Base-by-base conservation (phyloP, 306 rosid species). In the Quercus aquifolioides region DNA sequence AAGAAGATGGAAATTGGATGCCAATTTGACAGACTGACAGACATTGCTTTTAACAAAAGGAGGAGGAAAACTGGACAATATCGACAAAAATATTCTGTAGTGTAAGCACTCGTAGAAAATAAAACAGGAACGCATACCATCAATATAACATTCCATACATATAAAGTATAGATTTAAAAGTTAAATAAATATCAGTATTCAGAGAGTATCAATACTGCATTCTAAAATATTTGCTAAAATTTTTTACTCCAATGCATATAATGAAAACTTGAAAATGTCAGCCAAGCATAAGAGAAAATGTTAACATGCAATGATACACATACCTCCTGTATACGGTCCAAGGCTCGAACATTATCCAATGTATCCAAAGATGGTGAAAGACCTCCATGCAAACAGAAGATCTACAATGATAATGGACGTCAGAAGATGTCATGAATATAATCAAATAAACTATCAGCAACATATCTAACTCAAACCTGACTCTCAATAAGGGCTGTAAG, bases 301-400 rank as follows among this genome's bases (percentile, higher is more conserved):
- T 31, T 10, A 65, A 31, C 1, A 14, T 7, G 52, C 72, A 51
- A 68, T 63, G 57, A 69, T 79, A 74, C 63, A 69, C 86, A 71
- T 76, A 92, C 98, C 97, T 94, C 98, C 75, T 94, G 98, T 85
- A 92, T 87, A 65, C 98, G 98, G 73, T 94, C 98, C 89, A 94
- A 86, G 35, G 98, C 91, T 55, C 97, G 92, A 35, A 94, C 91
- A 77, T 94, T 94, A 84, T 94, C 98, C 85, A 94, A 84, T 21
- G 98, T 94, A 81, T 94, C 98, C 89, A 94, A 83, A 73, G 98
- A 94, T 63, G 98, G 98, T 54, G 98, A 94, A 72, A 94, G 97
- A 73, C 98, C 98, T 71, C 98, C 98, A 74, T 94, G 98, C 91
- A 94, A 91, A 83, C 98, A 94, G 91, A 94, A 94, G 75, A 92